Conservation (phyloP, 805 yeast species). For the Saturnispora serradocipensis region DNA sequence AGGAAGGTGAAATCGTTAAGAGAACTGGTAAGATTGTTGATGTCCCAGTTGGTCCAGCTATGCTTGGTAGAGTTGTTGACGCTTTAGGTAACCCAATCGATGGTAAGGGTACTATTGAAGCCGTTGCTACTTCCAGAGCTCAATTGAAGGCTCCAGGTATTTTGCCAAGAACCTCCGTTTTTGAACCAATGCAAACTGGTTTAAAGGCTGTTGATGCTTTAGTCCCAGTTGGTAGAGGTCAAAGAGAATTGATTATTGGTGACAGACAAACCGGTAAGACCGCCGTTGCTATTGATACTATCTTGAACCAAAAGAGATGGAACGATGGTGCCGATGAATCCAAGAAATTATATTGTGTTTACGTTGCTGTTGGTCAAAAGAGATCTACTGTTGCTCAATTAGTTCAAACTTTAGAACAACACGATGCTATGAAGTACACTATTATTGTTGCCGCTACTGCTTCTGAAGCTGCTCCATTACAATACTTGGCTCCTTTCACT, state of each 20-base stretch:
- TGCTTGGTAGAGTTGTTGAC: conserved; percentile 98
- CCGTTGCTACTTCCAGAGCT: conserved; percentile 82
- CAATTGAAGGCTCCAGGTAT: conserved; percentile 99
- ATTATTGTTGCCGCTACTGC: conserved; percentile 99
- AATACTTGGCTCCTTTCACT: conserved; percentile 99
- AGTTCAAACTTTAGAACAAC: conserved; percentile 96
- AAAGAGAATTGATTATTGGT: conserved; percentile 99
- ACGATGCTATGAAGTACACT: conserved; percentile 96
- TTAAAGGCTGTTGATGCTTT: conserved; percentile 97
- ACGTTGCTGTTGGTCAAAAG: conserved; percentile 99
- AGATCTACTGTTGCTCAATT: conserved; percentile 99
- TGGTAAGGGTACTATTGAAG: conserved; percentile 97
- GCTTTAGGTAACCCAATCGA: conserved; percentile 99
- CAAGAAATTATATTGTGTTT: conserved; percentile 98
- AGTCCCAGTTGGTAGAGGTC: conserved; percentile 99
- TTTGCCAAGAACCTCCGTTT: conserved; percentile 96
- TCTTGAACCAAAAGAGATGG: conserved; percentile 98
- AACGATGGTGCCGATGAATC: conserved; percentile 89
- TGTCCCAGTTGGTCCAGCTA: conserved; percentile 96
- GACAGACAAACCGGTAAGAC: conserved; percentile 99
- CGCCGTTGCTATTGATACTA: conserved; percentile 97
- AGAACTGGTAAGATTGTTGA: conserved; percentile 99
- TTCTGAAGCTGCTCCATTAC: conserved; percentile 99
- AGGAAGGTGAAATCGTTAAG: conserved; percentile 99
- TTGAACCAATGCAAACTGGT: conserved; percentile 99